Percentiles rank a stretch among this genome's conserved stretches.
phyloP scores from a whole-genome alignment of 2,329 filamentous ascomycete genomes.

The Colletotrichum musicola region DNA sequence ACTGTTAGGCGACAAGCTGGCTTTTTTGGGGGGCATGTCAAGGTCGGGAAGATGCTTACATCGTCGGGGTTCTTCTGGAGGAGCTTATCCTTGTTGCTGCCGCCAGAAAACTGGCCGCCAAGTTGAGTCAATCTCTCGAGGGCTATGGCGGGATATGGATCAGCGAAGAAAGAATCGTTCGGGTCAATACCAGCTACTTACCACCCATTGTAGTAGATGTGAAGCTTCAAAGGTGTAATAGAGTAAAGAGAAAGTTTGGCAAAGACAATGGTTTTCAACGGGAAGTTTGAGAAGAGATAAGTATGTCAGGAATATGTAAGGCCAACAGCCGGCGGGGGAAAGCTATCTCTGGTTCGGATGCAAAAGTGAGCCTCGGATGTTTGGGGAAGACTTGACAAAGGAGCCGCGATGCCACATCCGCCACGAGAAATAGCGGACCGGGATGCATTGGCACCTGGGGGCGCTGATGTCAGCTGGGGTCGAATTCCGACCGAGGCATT shows the following conservation, averaged over 20 bases:
- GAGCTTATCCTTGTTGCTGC: constrained; percentile 65
- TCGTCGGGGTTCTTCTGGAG: constrained; percentile 77
- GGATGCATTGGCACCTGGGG: not conserved
- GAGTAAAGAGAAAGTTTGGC: not conserved
- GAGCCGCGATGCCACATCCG: constrained; percentile 17
- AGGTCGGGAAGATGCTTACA: constrained; percentile 53
- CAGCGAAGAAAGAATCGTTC: not conserved
- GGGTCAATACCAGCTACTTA: constrained; percentile 44
- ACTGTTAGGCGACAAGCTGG: constrained; percentile 43
- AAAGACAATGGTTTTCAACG: not conserved
- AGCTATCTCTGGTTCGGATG: constrained; percentile 23
- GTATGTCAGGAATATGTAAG: constrained; percentile 12
- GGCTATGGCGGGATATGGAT: constrained; percentile 51
- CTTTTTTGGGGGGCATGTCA: constrained; percentile 14
- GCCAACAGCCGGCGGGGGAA: not conserved
- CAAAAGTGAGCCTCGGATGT: constrained; percentile 37
- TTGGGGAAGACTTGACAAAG: constrained; percentile 12
- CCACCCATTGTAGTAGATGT: constrained; percentile 51
- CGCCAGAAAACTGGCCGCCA: constrained; percentile 70
- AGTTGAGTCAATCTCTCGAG: constrained; percentile 71
- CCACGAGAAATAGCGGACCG: constrained; percentile 7
- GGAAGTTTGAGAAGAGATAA: constrained; percentile 8
- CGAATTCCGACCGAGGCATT: constrained; percentile 35
- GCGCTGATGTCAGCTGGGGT: constrained; percentile 39
- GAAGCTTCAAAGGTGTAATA: constrained; percentile 17